Evolutionary conservation across 306 rosid genomes (phyloP), one percentile per base, ranked within the genome.

Genomic region (Pyrus betulifolia): DNA sequence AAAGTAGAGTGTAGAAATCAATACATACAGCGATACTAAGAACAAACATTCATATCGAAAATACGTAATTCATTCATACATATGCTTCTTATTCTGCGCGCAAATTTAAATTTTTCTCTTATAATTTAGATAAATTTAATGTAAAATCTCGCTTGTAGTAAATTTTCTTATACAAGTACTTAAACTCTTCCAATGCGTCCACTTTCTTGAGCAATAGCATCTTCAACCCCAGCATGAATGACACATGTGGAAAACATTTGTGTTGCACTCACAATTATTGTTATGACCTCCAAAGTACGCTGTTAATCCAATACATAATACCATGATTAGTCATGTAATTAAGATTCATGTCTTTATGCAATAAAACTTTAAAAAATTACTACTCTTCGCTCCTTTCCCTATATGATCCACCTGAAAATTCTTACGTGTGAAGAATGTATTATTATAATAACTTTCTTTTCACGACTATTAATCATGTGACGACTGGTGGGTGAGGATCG

Each of bases 241-340:
- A 85, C 87, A 44, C 85, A 79, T 0, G 89, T 88, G 70, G 89
- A 88, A 30, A 95, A 45, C 84, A 89, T 21, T 46, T 95, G 99
- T 60, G 97, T 95, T 42, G 80, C 99, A 54, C 81, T 92, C 67
- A 88, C 90, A 57, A 95, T 82, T 78, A 95, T 89, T 12, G 91
- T 95, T 18, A 88, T 74, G 8, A 51, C 66, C 84, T 95, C 99
- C 25, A 95, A 67, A 55, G 90, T 82, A 54, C 97, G 88, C 99
- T 95, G 93, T 30, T 15, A 17, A 49, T 49, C 17, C 55, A 49
- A 67, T 33, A 61, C 9, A 66, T 12, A 63, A 12, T 12, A 49
- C 8, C 18, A 31, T 2, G 11, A 22, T 25, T 75, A 31, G 58
- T 52, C 61, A 49, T 59, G 44, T 18, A 64, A 57, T 57, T 57